A percentile compares a stretch with the other conserved stretches of the same genome.
Conservation (phyloP, 371 early-diverging fungal species). For the Mucor saturninus region DNA sequence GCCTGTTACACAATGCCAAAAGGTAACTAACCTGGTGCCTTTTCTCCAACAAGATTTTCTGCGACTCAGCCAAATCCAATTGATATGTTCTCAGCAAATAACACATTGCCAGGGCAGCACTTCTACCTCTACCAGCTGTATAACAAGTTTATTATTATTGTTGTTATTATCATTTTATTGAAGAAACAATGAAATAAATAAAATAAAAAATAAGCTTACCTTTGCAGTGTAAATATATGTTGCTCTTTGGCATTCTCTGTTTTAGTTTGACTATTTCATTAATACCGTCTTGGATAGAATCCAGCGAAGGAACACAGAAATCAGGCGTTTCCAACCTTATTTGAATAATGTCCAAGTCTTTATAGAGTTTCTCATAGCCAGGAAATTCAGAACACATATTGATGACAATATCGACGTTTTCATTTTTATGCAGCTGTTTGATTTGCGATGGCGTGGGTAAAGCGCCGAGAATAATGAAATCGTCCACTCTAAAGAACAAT, state of each 20-base stretch:
- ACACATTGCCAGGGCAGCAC: conserved; percentile 48
- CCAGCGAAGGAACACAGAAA: conserved; percentile 42
- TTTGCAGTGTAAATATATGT: conserved; percentile 53
- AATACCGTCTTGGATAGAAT: conserved; percentile 34
- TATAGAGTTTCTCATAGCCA: conserved; percentile 43
- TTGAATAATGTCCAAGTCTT: conserved; percentile 37
- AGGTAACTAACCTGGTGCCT: conserved; percentile 35
- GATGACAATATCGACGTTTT: conserved; percentile 35
- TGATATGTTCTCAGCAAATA: conserved; percentile 44
- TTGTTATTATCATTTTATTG: no score
- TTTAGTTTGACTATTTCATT: conserved; percentile 21
- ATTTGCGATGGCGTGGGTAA: conserved; percentile 51
- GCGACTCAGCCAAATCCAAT: conserved; percentile 35
- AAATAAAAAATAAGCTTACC: conserved; percentile 19
- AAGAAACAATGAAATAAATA: no score
- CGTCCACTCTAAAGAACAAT: conserved; percentile 33
- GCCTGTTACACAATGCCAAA: no score
- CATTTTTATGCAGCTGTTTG: conserved; percentile 31
- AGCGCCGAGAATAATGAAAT: conserved; percentile 44
- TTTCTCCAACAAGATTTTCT: conserved; percentile 31
- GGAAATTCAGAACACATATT: conserved; percentile 55
- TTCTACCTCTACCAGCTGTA: conserved; percentile 53
- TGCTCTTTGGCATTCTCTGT: conserved; percentile 20
- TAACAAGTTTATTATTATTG: neutral
- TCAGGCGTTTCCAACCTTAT: conserved; percentile 46